Base-by-base conservation (phyloP, 2,329 filamentous ascomycete genomes). In the Ascochyta koolunga region DNA sequence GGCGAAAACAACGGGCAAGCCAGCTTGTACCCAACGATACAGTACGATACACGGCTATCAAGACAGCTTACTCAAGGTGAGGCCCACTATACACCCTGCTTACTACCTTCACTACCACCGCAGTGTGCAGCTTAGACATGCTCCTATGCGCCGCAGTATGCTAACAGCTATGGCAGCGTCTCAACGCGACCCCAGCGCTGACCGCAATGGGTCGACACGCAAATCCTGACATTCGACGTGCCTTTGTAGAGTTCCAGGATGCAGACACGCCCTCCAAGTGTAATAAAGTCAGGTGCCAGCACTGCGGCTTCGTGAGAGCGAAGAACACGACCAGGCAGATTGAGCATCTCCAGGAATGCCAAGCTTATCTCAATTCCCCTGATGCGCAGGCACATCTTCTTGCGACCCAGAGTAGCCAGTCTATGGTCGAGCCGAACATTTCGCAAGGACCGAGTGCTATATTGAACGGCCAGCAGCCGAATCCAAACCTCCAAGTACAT, bases 251-350 rank as follows among this genome's bases (percentile, higher is more conserved):
- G 58, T 78, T 76, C 52, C 73, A 77, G 54, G 76, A 78, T 49
- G 57, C 67, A 18, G 72, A 76, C 50, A 77, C 73, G 35, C 74
- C 75, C 13, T 73, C 75, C 27, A 78, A 78, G 75, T 80, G 79
- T 63, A 78, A 78, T 60, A 80, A 79, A 55, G 77, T 80, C 11
- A 76, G 79, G 61, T 81, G 79, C 60, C 70, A 76, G 16, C 73
- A 79, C 55, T 82, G 79, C 67, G 79, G 79, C 54, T 81, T 75
- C 62, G 76, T 79, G 35, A 76, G 79, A 56, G 79, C 79, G 29
- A 80, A 80, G 69, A 82, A 82, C 66, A 79, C 78, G 10, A 81
- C 79, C 9, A 76, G 79, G 56, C 79, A 82, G 65, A 78, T 80
- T 54, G 78, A 82, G 56, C 79, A 82, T 58, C 74, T 82, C 2